Percentiles rank a stretch among this genome's conserved stretches.
These are phyloP conservation scores for Talaromyces albobiverticillius DNA, from an alignment of 2,329 filamentous ascomycete genomes.

Conservation along the genomic window DNA sequence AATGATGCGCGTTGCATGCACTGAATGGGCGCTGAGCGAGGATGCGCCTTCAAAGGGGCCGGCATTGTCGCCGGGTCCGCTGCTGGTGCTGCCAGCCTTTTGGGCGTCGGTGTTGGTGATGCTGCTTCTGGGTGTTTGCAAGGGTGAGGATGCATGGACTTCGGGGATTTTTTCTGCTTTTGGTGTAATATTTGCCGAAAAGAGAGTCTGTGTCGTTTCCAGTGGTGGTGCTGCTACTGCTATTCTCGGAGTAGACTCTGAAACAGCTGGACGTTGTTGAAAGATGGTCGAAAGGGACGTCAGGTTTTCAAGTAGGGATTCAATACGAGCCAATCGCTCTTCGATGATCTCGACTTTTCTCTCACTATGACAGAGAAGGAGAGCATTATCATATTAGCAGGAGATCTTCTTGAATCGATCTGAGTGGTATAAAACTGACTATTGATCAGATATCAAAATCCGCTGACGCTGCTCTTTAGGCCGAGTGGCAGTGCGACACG, in stretches of 20 bases:
- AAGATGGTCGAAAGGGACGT: constrained; percentile 25
- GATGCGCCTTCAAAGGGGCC: constrained; percentile 50
- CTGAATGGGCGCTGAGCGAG: constrained; percentile 48
- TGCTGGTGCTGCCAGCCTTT: too few species aligned
- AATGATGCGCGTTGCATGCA: constrained; percentile 44
- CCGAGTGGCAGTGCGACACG: constrained; percentile 38
- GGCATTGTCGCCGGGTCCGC: constrained; percentile 9
- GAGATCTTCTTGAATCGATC: background rate
- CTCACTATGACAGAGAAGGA: constrained; percentile 35
- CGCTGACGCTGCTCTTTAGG: constrained; percentile 36
- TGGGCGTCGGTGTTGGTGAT: constrained; percentile 16
- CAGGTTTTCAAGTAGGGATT: constrained; percentile 39
- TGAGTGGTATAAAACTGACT: constrained; percentile 28
- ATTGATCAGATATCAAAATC: constrained; percentile 41
- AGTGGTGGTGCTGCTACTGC: too few species aligned
- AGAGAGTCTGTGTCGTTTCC: constrained; percentile 1
- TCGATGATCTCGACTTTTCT: constrained; percentile 54
- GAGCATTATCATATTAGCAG: constrained; percentile 9
- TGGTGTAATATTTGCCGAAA: background rate
- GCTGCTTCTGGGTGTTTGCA: background rate
- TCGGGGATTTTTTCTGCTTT: background rate
- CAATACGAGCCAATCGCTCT: constrained; percentile 49
- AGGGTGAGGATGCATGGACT: background rate
- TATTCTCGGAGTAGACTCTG: constrained; percentile 5
- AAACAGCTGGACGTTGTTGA: constrained; percentile 21